Evolutionary conservation across 768 basidiomycete species (phyloP), one percentile per base, ranked within the genome.

Genomic region (Trametes meyenii): DNA sequence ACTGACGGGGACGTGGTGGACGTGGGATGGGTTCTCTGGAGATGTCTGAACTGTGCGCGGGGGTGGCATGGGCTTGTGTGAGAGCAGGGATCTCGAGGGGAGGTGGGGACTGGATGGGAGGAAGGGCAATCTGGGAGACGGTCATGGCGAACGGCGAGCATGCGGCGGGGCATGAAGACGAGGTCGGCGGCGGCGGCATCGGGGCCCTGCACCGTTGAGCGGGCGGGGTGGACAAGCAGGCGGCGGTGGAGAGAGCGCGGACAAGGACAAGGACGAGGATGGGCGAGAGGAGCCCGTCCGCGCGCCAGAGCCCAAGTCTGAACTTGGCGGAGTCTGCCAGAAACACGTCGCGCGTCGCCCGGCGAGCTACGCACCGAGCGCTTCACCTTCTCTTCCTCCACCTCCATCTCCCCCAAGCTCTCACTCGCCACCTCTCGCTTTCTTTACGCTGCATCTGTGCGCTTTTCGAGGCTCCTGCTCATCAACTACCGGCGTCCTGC

Each of bases 61-160:
- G 48, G 17, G 48, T 42, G 46, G 13, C 35, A 12, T 51, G 5
- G 19, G 13, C 43, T n/a, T 11, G 11, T 11, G 12, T 23, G 46
- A 62, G 55, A 0, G 56, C 57, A 33, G 62, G 57, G 42, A 63
- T 59, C 24, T 63, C 62, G 24, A 63, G 38, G 8, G 62, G 62
- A n/a, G 62, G 62, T 33, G 62, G 62, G 24, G 62, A 63, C 53
- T 59, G 24, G 42, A 63, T 63, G 48, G 62, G 62, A n/a, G 62
- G 62, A 12, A 63, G 62, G 52, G 55, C 53, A 29, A 50, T 54
- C 33, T 55, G 62, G 16, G 57, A 10, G 40, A 56, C 46, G 50
- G 56, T 39, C 56, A 58, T 58, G 26, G 56, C 38, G 12, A 26
- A 5, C 35, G 50, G 35, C 36, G 14, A n/a, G 50, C 3, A 35